Evolutionary conservation across 2,329 filamentous ascomycete genomes (phyloP), one percentile per base, ranked within the genome.

Genomic region (Graphilbum fragrans): DNA sequence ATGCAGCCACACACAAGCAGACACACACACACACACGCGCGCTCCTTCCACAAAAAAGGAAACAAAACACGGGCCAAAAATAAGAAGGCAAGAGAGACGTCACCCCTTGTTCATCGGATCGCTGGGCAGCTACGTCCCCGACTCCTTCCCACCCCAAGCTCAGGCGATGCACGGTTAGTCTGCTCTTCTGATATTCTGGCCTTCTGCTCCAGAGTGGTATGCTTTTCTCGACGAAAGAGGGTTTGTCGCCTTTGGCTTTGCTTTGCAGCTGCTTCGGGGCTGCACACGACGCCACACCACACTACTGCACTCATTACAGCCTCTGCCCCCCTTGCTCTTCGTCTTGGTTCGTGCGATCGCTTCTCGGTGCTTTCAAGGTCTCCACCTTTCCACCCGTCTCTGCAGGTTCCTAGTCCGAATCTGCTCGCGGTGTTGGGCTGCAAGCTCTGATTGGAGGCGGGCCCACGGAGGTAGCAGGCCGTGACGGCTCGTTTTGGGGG

Each of bases 391-490:
- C 40, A 17, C 27, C 14, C 19, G 23, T 29, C n/a, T 38, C 36
- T 20, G 35, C 22, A 41, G 35, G 35, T 41, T 23, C 19, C 42
- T 18, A 34, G 35, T 34, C 37, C 18, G 21, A 23, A 29, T 35
- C 18, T 31, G 35, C 32, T 38, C 36, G 35, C 18, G 35, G 14
- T 18, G 29, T 11, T 25, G 20, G 20, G 27, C 23, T 33, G 11
- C 17, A 21, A 5, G 2, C 7, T 37, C n/a, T 43, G 34, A 43
- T 43, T 43, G 41, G 41, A 40, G 38, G 34, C 34, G 31, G 31
- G 23, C 7, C 7, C 7, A 12, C 7, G 36, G 33, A 12, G 21
- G 34, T 27, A 8, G n/a, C n/a, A n/a, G n/a, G n/a, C n/a, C n/a
- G n/a, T n/a, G n/a, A n/a, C n/a, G n/a, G n/a, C n/a, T n/a, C n/a